Percentiles rank a stretch among this genome's conserved stretches.
These are phyloP conservation scores for Chionographis japonica DNA, from an alignment of 106 monocot species.

Conservation along the genomic window DNA sequence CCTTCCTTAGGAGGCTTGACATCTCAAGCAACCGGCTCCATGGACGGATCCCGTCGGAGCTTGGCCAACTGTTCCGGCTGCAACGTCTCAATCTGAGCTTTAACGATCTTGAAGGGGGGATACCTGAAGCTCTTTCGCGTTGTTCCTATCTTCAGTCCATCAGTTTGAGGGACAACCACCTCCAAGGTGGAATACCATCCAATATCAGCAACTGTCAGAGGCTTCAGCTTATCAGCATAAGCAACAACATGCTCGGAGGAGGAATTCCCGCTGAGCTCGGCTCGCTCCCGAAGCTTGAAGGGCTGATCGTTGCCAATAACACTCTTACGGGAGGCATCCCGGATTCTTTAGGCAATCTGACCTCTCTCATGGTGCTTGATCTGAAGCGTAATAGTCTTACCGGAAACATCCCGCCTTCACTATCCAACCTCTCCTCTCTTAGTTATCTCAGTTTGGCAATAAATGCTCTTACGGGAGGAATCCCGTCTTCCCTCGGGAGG, in stretches of 20 bases:
- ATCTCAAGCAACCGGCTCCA: neutral
- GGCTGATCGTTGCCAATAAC: neutral
- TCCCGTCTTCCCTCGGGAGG: conserved; percentile 2
- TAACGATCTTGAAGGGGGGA: neutral
- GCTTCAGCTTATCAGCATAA: neutral
- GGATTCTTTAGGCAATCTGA: conserved; percentile 4
- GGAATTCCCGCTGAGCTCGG: neutral
- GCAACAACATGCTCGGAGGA: neutral
- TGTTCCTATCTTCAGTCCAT: neutral
- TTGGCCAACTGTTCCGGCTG: conserved; percentile 1
- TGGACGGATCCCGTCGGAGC: neutral
- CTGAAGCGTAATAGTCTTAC: neutral
- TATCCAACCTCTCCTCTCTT: neutral
- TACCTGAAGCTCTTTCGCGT: neutral
- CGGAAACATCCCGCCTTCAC: neutral
- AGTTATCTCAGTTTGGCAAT: neutral
- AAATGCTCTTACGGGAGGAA: neutral
- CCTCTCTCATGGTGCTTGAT: neutral
- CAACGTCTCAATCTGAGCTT: too few relatives aligned
- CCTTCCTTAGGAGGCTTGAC: neutral
- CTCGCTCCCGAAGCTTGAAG: neutral
- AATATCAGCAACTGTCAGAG: conserved; percentile 3
- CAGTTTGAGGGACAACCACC: neutral
- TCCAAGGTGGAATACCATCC: neutral
- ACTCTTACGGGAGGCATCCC: conserved; percentile 4